phyloP scores from a whole-genome alignment of 1,139 yeast genomes.

The Taiozyma sp. region DNA sequence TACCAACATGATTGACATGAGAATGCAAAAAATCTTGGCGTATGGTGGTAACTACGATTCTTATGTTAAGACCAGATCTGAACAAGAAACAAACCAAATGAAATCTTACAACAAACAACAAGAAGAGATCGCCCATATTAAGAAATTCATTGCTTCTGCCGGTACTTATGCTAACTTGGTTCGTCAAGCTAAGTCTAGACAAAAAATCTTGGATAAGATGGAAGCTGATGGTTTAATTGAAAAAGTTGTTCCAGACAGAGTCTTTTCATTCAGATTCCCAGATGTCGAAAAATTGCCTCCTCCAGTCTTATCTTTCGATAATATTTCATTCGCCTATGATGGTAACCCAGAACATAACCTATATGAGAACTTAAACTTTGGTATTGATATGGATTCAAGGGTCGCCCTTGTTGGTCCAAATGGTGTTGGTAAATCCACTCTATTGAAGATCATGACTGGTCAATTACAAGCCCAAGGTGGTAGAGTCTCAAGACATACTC shows the following conservation, averaged over 20 bases:
- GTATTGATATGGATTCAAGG: conserved; percentile 99
- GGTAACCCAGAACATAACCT: conserved; percentile 86
- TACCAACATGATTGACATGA: conserved; percentile 97
- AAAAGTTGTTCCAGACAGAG: conserved; percentile 89
- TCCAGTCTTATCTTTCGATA: conserved; percentile 96
- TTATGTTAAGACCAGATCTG: conserved; percentile 89
- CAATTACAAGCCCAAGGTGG: conserved; percentile 84
- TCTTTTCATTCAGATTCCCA: conserved; percentile 91
- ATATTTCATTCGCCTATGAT: conserved; percentile 86
- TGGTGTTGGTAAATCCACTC: conserved; percentile 98
- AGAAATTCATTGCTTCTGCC: conserved; percentile 98
- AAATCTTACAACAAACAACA: conserved; percentile 96
- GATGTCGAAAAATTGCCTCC: conserved; percentile 98
- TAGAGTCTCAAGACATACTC: conserved; percentile 95
- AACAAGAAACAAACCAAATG: conserved; percentile 96
- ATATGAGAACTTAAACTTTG: conserved; percentile 88
- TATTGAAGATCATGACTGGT: conserved; percentile 96
- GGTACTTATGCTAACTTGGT: conserved; percentile 99
- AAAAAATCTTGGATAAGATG: conserved; percentile 99
- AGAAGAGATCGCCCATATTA: conserved; percentile 97
- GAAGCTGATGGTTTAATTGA: conserved; percentile 96
- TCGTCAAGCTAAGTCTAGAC: conserved; percentile 98
- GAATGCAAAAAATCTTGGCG: conserved; percentile 57
- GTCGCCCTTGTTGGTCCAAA: conserved; percentile 98
- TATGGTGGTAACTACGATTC: conserved; percentile 99